Conservation (phyloP, 208 protist genomes). For the Leishmania turanica region DNA sequence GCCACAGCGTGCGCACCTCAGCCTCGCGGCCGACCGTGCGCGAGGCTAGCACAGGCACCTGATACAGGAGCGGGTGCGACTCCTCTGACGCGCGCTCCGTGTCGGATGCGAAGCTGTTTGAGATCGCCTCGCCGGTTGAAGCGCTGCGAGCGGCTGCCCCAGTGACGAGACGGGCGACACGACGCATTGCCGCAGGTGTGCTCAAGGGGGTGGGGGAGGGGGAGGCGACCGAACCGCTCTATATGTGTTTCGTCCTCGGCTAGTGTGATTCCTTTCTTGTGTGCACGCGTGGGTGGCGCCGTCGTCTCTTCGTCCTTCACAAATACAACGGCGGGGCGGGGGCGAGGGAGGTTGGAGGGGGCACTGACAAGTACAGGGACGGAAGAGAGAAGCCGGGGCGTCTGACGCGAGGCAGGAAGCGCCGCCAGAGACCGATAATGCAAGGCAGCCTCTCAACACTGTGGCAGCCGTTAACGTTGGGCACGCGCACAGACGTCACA, state of each 20-base stretch:
- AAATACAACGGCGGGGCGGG: neutral
- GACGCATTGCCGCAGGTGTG: conserved; percentile 10
- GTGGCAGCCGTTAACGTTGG: neutral
- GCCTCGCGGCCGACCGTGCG: conserved; percentile 64
- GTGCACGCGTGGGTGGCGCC: neutral
- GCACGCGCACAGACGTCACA: neutral
- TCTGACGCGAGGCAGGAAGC: neutral
- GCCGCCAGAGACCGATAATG: neutral
- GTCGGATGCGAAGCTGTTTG: conserved; percentile 23
- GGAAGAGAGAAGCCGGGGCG: neutral
- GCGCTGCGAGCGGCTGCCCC: neutral
- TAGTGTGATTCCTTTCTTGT: neutral
- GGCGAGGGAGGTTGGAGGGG: neutral
- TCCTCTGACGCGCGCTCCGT: conserved; percentile 13
- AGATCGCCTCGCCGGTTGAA: conserved; percentile 19
- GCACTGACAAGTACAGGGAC: neutral
- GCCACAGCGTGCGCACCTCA: conserved; percentile 80
- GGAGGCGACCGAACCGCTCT: neutral
- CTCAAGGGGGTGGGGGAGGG: neutral
- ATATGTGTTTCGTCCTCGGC: too few relatives aligned
- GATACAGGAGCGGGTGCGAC: conserved; percentile 72
- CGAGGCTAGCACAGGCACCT: conserved; percentile 52
- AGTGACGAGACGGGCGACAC: conserved; percentile 13
- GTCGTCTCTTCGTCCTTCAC: neutral
- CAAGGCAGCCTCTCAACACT: neutral